A percentile compares a stretch with the other conserved stretches of the same genome.
These are phyloP conservation scores for Kwoniella dendrophila DNA, from an alignment of 768 basidiomycete species.

Conservation along the genomic window DNA sequence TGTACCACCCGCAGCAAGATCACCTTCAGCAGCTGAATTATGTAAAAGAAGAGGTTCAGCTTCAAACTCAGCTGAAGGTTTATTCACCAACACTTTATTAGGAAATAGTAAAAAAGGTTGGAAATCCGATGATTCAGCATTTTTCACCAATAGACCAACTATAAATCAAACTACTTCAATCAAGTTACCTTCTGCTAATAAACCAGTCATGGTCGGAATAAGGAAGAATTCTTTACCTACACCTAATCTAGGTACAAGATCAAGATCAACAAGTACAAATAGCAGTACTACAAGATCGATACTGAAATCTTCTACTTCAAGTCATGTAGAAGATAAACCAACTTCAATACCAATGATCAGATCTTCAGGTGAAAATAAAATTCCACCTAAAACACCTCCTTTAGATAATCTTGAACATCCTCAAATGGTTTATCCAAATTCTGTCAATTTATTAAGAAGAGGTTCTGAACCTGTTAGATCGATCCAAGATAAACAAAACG, in stretches of 20 bases:
- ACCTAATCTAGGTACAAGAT: constrained; percentile 6
- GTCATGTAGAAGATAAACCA: neutral
- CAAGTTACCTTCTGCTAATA: constrained; percentile 12
- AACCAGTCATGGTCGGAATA: neutral
- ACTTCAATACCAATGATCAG: constrained; percentile 16
- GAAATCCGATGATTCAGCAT: constrained; percentile 26
- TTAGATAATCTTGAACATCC: neutral
- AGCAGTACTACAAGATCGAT: constrained; percentile 18
- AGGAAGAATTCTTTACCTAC: constrained; percentile 19
- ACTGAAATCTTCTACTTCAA: neutral
- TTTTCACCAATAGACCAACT: constrained; percentile 19
- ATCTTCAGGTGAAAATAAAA: constrained; percentile 11
- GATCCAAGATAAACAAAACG: neutral
- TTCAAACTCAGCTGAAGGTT: neutral
- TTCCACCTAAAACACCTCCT: constrained; percentile 10
- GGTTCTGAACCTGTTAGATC: constrained; percentile 2
- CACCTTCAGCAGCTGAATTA: constrained; percentile 18
- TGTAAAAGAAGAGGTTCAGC: constrained; percentile 20
- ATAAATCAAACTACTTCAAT: neutral
- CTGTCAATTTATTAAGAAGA: neutral
- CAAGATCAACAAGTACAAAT: no score
- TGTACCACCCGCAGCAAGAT: constrained; percentile 23
- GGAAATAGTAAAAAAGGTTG: constrained; percentile 19
- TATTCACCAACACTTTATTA: neutral
- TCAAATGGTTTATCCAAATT: neutral